phyloP scores from a whole-genome alignment of 1,284 basidiomycete genomes.

The Cerrena zonata region DNA sequence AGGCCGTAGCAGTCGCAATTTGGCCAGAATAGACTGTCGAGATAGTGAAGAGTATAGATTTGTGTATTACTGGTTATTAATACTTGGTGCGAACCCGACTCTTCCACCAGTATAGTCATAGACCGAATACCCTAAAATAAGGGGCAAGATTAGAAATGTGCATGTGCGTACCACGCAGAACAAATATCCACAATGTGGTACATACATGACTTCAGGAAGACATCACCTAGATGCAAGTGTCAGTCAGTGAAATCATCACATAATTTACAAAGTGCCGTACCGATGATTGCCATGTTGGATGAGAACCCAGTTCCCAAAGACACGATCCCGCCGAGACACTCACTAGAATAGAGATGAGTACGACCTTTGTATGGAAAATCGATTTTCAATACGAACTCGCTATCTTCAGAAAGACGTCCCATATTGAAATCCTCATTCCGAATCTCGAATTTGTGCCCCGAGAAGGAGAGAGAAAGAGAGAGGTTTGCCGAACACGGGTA shows the following conservation, averaged over 20 bases:
- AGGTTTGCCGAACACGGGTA: conserved; percentile 41
- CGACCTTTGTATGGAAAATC: not conserved
- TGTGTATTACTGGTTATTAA: conserved; percentile 47
- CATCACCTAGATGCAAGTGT: conserved; percentile 39
- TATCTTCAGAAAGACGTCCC: conserved; percentile 34
- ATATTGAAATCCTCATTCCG: conserved; percentile 63
- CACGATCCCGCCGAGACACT: conserved; percentile 68
- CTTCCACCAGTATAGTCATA: conserved; percentile 54
- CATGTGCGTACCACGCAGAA: not conserved
- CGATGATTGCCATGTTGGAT: conserved; percentile 56
- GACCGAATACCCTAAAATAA: conserved; percentile 46
- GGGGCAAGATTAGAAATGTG: conserved; percentile 4
- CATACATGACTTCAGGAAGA: conserved; percentile 67
- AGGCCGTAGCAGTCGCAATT: too few relatives aligned
- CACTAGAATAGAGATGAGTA: conserved; percentile 18
- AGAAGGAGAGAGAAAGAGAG: conserved; percentile 47
- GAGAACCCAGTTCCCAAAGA: conserved; percentile 44
- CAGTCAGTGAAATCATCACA: not conserved
- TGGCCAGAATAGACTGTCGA: too few relatives aligned
- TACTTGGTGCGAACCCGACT: conserved; percentile 55
- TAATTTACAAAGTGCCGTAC: conserved; percentile 21
- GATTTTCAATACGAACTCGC: conserved; percentile 14
- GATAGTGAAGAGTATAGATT: too few relatives aligned
- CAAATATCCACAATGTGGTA: conserved; percentile 6
- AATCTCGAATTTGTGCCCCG: conserved; percentile 45